Conservation (phyloP, 352 stramenopile species). For the Plasmopara halstedii region DNA sequence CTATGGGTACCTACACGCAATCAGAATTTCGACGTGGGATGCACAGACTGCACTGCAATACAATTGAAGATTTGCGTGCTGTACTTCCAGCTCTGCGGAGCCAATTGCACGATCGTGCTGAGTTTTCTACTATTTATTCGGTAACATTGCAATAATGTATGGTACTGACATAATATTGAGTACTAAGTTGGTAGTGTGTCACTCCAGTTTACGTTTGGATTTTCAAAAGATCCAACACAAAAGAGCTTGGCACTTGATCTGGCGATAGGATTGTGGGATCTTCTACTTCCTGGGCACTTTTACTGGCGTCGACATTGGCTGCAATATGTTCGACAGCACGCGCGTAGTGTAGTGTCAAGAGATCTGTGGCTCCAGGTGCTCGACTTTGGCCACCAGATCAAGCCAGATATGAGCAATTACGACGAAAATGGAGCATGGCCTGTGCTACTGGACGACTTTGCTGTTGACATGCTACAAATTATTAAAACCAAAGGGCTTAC, state of each 20-base stretch:
- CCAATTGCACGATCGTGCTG: slow-evolving; percentile 34
- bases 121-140: slow-evolving; percentile 80
- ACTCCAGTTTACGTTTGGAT: slow-evolving; percentile 67
- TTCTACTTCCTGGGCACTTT: slow-evolving; percentile 63
- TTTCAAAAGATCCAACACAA: slow-evolving; percentile 77
- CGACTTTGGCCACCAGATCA: slow-evolving; percentile 73
- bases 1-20: slow-evolving; percentile 73
- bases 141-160: slow-evolving; percentile 15
- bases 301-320: slow-evolving; percentile 61
- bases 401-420: slow-evolving; percentile 70
- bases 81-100: slow-evolving; percentile 44
- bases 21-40: slow-evolving; percentile 66
- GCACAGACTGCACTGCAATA: slow-evolving; percentile 54
- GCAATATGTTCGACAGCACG: slow-evolving; percentile 52
- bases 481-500: slow-evolving; percentile 35
- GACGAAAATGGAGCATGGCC: slow-evolving; percentile 84
- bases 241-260: slow-evolving; percentile 75
- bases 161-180: background rate
- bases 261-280: slow-evolving; percentile 60
- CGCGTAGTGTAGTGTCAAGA: slow-evolving; percentile 72
- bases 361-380: slow-evolving; percentile 83
- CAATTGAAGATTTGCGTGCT: slow-evolving; percentile 42
- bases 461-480: slow-evolving; percentile 50
- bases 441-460: slow-evolving; percentile 82
- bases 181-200: background rate